Evolutionary conservation across 2,329 filamentous ascomycete genomes (phyloP), one percentile per base, ranked within the genome.

Genomic region (Diaporthe destruens): DNA sequence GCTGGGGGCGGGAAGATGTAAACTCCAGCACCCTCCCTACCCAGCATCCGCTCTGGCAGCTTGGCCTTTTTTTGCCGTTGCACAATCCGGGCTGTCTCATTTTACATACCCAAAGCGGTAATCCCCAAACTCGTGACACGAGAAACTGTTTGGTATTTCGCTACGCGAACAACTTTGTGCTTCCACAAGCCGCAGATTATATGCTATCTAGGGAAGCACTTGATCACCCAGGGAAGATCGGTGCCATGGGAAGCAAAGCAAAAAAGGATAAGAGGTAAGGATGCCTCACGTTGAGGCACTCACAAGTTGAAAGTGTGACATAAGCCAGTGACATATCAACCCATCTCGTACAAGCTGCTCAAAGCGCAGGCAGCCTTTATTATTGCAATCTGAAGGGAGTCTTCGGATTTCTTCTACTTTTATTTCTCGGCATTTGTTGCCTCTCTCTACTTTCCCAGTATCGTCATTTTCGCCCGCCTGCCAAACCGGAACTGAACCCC

Each of bases 21-120:
- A 39, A 12, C 36, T 39, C 36, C 36, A 39, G 36, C 36, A 3
- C 36, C 12, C 36, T 3, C 2, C 11, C 4, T 12, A 12, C 36
- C 36, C 36, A 39, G 36, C 9, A 11, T 39, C 36, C 36, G 36
- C 9, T 39, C 36, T 39, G 12, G 36, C 36, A 39, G 36, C 36
- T 39, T 39, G 36, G 36, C 36, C 36, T 54, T 32, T 54, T 23
- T 14, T n/a, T 47, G 44, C 44, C 44, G 44, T 47, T 20, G 44
- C 18, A 18, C 18, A 18, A 2, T 34, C 53, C 53, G 23, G 53
- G 9, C 18, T 29, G 53, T 55, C 53, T 55, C 53, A 55, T 29
- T 55, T 55, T 25, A 55, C 53, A 55, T 55, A 6, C 29, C 53
- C 14, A 55, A 55, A 55, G 53, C 4, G 53, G 53, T 14, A 55